phyloP scores from a whole-genome alignment of 768 basidiomycete species.

The Leccinum arenicola region DNA sequence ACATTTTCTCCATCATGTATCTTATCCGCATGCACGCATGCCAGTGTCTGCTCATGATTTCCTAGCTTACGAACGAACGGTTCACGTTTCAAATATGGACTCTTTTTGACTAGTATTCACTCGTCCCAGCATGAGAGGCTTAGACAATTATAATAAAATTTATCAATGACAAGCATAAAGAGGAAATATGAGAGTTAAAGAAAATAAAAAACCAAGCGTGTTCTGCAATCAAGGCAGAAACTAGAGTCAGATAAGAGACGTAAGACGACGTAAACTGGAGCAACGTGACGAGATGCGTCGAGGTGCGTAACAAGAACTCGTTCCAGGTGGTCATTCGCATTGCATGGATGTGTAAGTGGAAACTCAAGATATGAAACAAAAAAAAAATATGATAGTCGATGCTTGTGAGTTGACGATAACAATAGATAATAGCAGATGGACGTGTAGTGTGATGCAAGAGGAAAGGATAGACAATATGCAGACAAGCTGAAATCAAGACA shows the following conservation, averaged over 20 bases:
- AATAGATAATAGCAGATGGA: conserved; percentile 34
- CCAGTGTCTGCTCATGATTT: not conserved
- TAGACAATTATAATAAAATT: not conserved
- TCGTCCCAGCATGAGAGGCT: not conserved
- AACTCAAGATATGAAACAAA: not conserved
- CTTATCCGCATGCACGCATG: not conserved
- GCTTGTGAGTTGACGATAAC: conserved; percentile 26
- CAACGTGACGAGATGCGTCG: conserved; percentile 14
- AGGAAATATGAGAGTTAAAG: not conserved
- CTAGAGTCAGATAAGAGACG: conserved; percentile 9
- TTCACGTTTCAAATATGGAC: not conserved
- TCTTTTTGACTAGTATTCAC: not conserved
- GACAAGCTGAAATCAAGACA: conserved; percentile 19
- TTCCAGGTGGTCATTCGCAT: conserved; percentile 11
- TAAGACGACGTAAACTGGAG: not conserved
- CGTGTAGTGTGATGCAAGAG: conserved; percentile 13
- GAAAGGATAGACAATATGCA: conserved; percentile 22
- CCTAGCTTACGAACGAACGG: not conserved
- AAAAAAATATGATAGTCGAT: conserved; percentile 5
- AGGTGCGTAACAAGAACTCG: conserved; percentile 18
- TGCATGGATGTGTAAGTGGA: not conserved
- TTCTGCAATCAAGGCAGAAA: conserved; percentile 9
- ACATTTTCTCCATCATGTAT: not conserved
- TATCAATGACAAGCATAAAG: conserved; percentile 1
- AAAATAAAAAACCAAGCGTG: not conserved